Evolutionary conservation across 202 grass and related monocot genomes (phyloP).

Genomic region (Alloteropsis angusta): DNA sequence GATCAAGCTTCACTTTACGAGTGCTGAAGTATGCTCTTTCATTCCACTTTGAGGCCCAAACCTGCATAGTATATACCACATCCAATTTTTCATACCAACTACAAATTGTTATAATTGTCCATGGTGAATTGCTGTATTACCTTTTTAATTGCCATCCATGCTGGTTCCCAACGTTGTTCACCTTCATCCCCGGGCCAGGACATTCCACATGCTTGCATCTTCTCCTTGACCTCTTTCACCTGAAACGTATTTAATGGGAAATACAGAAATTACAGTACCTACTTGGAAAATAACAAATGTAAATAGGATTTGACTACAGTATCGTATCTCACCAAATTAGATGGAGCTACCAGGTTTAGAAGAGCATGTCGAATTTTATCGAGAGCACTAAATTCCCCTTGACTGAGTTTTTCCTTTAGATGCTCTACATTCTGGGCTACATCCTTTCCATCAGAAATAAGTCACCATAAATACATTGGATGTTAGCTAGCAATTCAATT

Average conservation of each 20-base stretch:
- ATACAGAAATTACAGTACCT: no score
- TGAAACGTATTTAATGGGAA: conserved; percentile 29
- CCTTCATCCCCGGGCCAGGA: conserved; percentile 96
- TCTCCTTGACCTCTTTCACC: conserved; percentile 75
- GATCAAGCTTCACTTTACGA: conserved; percentile 85
- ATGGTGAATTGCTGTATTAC: no score
- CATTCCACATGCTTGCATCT: conserved; percentile 70
- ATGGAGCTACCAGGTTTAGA: conserved; percentile 49
- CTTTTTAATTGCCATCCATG: conserved; percentile 92
- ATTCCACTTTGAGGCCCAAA: conserved; percentile 98
- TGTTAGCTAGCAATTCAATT: not conserved
- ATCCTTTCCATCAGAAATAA: conserved; percentile 38
- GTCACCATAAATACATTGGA: not conserved
- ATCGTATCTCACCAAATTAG: conserved; percentile 43
- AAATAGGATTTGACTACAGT: no score
- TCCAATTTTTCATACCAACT: not conserved
- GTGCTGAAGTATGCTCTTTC: conserved; percentile 95
- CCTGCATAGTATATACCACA: conserved; percentile 22
- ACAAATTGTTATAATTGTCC: no score
- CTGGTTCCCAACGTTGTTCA: conserved; percentile 67
- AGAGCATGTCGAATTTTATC: conserved; percentile 49
- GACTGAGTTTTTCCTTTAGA: conserved; percentile 45
- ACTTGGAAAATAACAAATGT: no score
- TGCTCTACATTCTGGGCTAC: conserved; percentile 47
- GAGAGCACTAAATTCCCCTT: conserved; percentile 56